phyloP scores from a whole-genome alignment of 1,284 basidiomycete genomes.

The Abortiporus biennis region DNA sequence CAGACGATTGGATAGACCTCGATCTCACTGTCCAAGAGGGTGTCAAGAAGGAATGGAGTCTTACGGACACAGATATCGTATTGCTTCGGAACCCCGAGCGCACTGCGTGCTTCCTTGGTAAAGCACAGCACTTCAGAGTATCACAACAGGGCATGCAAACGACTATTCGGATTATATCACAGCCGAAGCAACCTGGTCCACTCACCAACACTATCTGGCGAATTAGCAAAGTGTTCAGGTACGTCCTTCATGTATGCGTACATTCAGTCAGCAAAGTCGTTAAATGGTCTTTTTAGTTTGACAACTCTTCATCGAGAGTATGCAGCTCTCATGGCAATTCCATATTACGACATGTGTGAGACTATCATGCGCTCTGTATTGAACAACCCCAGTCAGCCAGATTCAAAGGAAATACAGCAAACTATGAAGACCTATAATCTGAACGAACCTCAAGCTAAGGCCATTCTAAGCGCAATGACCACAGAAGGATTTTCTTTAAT shows the following conservation, averaged over 20 bases:
- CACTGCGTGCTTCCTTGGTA: constrained; percentile 61
- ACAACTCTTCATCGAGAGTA: constrained; percentile 93
- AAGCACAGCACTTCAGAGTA: constrained; percentile 65
- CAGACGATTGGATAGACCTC: constrained; percentile 71
- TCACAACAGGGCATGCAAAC: constrained; percentile 43
- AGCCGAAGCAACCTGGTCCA: constrained; percentile 50
- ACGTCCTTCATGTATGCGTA: too few species aligned
- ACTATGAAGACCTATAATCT: constrained; percentile 73
- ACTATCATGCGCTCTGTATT: constrained; percentile 69
- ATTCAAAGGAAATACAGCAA: constrained; percentile 49
- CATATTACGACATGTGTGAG: constrained; percentile 74
- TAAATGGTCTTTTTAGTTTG: constrained; percentile 48
- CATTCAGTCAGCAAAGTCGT: not conserved
- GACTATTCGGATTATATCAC: constrained; percentile 42
- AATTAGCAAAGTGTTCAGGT: constrained; percentile 83
- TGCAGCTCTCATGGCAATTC: constrained; percentile 78
- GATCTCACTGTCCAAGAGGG: constrained; percentile 55
- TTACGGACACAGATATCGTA: constrained; percentile 80
- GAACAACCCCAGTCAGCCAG: constrained; percentile 39
- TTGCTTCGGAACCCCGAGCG: constrained; percentile 52
- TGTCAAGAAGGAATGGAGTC: constrained; percentile 63
- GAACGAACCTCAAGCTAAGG: constrained; percentile 93
- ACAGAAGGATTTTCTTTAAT: constrained; percentile 86
- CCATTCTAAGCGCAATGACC: constrained; percentile 75
- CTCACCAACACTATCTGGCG: constrained; percentile 66